Evolutionary conservation across 257 asterid genomes (phyloP).

Genomic region (Solanum gracilifrons): DNA sequence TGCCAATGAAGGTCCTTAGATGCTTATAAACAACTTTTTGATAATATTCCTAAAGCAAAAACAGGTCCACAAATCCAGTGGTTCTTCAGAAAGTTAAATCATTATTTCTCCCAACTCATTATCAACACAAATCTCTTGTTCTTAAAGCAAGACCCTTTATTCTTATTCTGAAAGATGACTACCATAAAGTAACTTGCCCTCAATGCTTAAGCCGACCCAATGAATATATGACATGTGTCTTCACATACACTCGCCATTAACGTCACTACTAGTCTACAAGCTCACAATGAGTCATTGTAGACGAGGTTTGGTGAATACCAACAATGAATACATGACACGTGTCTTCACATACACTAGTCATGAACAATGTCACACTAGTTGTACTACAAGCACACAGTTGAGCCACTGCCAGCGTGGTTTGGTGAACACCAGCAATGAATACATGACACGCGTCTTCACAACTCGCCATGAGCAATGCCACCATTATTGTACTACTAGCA

Average conservation of each 20-base stretch:
- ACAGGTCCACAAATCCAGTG: neutral
- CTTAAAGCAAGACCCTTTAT: neutral
- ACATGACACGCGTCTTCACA: neutral
- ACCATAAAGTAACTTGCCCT: neutral
- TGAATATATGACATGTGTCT: neutral
- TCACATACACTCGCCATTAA: neutral
- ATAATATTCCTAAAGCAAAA: neutral
- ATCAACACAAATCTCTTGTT: neutral
- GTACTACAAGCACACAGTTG: neutral
- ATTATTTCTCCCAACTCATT: neutral
- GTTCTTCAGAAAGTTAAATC: neutral
- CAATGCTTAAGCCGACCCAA: neutral
- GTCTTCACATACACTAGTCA: neutral
- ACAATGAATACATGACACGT: neutral
- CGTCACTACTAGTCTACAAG: neutral
- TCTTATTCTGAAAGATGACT: neutral
- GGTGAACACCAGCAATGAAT: neutral
- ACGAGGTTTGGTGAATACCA: neutral
- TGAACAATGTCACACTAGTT: neutral
- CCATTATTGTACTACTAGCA: neutral
- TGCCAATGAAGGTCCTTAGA: neutral
- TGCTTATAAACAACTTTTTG: neutral
- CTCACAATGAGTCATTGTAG: neutral
- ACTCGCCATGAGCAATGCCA: neutral
- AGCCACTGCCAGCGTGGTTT: neutral